Base-by-base conservation (phyloP, 148 eudicot genomes). In the Limonium bicolor region DNA sequence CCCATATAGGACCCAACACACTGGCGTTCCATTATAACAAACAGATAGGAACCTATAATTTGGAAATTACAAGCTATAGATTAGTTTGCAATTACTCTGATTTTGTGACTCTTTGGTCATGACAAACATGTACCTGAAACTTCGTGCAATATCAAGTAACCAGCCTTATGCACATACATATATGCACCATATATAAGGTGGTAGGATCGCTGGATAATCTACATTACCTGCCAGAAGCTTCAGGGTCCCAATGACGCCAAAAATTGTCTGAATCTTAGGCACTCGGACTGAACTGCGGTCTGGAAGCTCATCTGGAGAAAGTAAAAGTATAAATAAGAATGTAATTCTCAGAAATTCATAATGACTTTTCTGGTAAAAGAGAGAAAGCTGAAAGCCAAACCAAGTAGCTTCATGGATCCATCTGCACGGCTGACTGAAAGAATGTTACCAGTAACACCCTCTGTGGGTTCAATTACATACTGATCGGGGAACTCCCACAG, bases 401-500 rank as follows among this genome's bases (percentile, higher is more conserved):
- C 99, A n/a, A 74, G 66, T 23, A 71, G 76, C 50, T 59, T 73
- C 73, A 84, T 66, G 48, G 95, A 84, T 20, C 81, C 99, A 72
- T 90, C 85, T 4, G 65, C 58, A 51, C 95, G 74, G 60, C 88
- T 90, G 50, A 90, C 62, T 0, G 77, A 37, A 65, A 90, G 56
- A 58, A 64, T 63, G 15, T 86, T 62, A 42, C 85, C 82, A 30
- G 70, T 50, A 16, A 80, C 66, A 20, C 95, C 95, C 58, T 85
- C 86, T 2, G 78, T 90, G 5, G 99, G 93, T 68, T 90, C 99
- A 26, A 84, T 62, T 3, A 90, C 70, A 59, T 80, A 90, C 60
- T 80, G 71, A 50, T 80, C 85, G 0, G 85, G 78, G 45, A 84
- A 85, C 50, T 80, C 99, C 95, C 95, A 90, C 1, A 84, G 77